phyloP scores from a whole-genome alignment of 306 rosid species.

The Prunus persica region Prunus_persica_NCBIv2 NC_034015.1:18235001-18235500 shows the following conservation, averaged over 20 bases:
- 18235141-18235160: conserved; percentile 74
- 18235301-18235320: conserved; percentile 95
- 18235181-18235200: conserved; percentile 9
- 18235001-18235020: conserved; percentile 69
- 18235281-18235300: conserved; percentile 85
- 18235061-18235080: conserved; percentile 50
- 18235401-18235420: conserved; percentile 10
- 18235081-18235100: conserved; percentile 63
- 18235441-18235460: background rate
- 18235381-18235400: conserved; percentile 1
- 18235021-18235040: conserved; percentile 61
- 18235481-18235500: conserved; percentile 36
- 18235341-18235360: conserved; percentile 37
- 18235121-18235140: conserved; percentile 60
- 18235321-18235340: conserved; percentile 75
- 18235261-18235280: conserved; percentile 89
- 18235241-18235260: conserved; percentile 91
- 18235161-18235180: conserved; percentile 44
- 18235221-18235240: conserved; percentile 33
- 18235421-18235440: conserved; percentile 4
- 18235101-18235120: conserved; percentile 75
- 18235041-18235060: conserved; percentile 62
- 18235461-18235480: background rate
- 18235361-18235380: too few relatives aligned
- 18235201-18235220: conserved; percentile 27